Evolutionary conservation across 805 yeast genomes (phyloP).

Genomic region (Lachancea quebecensis): DNA sequence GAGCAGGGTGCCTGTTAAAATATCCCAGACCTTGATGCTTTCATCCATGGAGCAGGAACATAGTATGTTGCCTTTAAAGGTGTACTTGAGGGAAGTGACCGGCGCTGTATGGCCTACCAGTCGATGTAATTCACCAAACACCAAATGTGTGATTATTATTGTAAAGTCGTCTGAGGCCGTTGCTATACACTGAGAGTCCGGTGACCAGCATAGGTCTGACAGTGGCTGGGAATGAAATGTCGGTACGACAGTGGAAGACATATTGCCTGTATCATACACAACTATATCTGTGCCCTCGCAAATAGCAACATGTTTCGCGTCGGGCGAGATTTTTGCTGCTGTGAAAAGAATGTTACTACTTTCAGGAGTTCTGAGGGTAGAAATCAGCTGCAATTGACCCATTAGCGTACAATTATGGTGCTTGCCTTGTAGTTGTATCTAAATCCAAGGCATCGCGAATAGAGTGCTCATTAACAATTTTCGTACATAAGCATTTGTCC

Average conservation of each 20-base stretch:
- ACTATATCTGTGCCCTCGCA: conserved; percentile 53
- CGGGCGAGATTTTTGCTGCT: conserved; percentile 53
- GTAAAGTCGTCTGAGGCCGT: conserved; percentile 84
- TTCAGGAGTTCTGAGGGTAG: neutral
- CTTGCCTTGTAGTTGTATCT: too few species aligned
- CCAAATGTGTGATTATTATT: conserved; percentile 62
- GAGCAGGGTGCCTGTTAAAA: conserved; percentile 52
- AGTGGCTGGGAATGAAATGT: conserved; percentile 51
- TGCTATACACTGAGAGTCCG: conserved; percentile 65
- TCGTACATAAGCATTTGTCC: too few species aligned
- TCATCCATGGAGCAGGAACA: conserved; percentile 87
- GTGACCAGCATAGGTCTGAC: conserved; percentile 72
- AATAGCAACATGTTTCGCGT: conserved; percentile 52
- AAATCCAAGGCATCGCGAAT: too few species aligned
- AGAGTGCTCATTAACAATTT: too few species aligned
- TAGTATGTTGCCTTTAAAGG: conserved; percentile 66
- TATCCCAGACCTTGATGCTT: conserved; percentile 87
- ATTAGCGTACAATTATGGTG: neutral
- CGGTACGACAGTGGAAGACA: conserved; percentile 21
- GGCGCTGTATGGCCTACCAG: conserved; percentile 81
- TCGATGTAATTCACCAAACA: conserved; percentile 36
- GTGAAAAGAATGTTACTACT: conserved; percentile 27
- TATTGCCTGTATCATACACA: conserved; percentile 45
- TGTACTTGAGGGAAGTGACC: conserved; percentile 65
- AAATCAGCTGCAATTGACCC: conserved; percentile 2